Base-by-base conservation (phyloP, 306 rosid genomes). In the Glycine soja region DNA sequence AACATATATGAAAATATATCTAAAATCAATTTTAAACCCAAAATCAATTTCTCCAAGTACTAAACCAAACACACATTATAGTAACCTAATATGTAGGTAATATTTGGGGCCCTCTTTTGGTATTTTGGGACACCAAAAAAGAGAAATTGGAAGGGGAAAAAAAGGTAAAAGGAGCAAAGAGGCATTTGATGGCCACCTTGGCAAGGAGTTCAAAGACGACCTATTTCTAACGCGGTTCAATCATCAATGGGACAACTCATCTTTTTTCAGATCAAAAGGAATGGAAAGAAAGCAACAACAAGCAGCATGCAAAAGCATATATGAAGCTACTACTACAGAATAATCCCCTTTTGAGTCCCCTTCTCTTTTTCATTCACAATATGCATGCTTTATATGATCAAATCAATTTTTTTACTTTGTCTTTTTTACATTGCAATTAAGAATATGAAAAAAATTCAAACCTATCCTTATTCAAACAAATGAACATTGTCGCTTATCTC, bases 191-290 rank as follows among this genome's bases (percentile, higher is more conserved):
- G 43, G 75, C 72, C 47, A 53, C 48, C 30, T 67, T 67, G 42
- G 42, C 65, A 7, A 78, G 47, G 80, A 72, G 66, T 83, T 73
- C 72, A 73, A 83, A 72, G 57, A 54, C 0, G 30, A 32, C 56
- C 78, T 63, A 63, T 62, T 53, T 80, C 43, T 73, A 72, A 62
- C 32, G 40, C 12, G 75, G 59, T 56, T 83, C 81, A 81, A 46
- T 81, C 83, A 87, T 81, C 69, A 77, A 67, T 83, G 78, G 67
- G 74, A 61, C 87, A 72, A 18, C 36, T 63, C 78, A 40, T 72
- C 62, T 63, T 84, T 87, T 87, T 87, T 74, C 79, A 77, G 51
- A 81, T 87, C 52, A 81, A 81, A 81, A 80, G 10, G 65, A 63
- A 79, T 48, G 61, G 50, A 68, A 75, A 58, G 57, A 78, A 78